Percentiles rank a stretch among this genome's conserved stretches.
These are phyloP conservation scores for Saccharomycopsis sp. DNA, from an alignment of 805 yeast species.

Conservation along the genomic window DNA sequence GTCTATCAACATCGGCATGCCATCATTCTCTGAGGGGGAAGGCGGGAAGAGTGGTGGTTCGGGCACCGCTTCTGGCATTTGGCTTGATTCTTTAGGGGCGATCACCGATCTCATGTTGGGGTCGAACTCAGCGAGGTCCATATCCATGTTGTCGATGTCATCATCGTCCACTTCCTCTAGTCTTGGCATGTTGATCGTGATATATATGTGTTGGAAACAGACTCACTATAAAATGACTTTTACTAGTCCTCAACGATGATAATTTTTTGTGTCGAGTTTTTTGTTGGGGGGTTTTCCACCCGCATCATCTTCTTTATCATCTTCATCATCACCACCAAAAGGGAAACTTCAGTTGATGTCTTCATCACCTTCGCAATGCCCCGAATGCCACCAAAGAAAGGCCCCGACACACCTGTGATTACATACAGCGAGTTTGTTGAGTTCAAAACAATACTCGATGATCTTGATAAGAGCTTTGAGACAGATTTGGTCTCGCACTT, in stretches of 20 bases:
- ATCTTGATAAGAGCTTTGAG: slow-evolving; percentile 38
- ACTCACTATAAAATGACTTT: neutral
- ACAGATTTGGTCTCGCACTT: slow-evolving; percentile 56
- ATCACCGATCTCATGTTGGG: slow-evolving; percentile 57
- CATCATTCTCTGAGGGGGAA: neutral
- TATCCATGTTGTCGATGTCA: slow-evolving; percentile 85
- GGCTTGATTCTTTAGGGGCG: slow-evolving; percentile 65
- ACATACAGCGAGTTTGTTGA: slow-evolving; percentile 18
- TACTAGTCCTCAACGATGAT: neutral
- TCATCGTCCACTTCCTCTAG: slow-evolving; percentile 68
- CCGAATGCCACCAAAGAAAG: too few species aligned
- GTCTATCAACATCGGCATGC: slow-evolving; percentile 17
- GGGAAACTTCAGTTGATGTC: too few species aligned
- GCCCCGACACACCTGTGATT: too few species aligned
- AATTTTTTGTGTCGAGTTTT: too few species aligned
- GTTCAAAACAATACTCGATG: slow-evolving; percentile 25
- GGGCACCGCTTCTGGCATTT: too few species aligned
- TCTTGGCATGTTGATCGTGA: slow-evolving; percentile 41
- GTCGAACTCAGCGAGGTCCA: slow-evolving; percentile 89
- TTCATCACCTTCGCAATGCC: too few species aligned
- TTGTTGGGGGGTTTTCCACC: neutral
- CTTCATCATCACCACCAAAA: too few species aligned
- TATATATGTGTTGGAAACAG: neutral
- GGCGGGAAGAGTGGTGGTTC: slow-evolving; percentile 27
- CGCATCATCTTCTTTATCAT: too few species aligned